Evolutionary conservation across 2,329 filamentous ascomycete genomes (phyloP).

Genomic region (Moelleriella libera): DNA sequence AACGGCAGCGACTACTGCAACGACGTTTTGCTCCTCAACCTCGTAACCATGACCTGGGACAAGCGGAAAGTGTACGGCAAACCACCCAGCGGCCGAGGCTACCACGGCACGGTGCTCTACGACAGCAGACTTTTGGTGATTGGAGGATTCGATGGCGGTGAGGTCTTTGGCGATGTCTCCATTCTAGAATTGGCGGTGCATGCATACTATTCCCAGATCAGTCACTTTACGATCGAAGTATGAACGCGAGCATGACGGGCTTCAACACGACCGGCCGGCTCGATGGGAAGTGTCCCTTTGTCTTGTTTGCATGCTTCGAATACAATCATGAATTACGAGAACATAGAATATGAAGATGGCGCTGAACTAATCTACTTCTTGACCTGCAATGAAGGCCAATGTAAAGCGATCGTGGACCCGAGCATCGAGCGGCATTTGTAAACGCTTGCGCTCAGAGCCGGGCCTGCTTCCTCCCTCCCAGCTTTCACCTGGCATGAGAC

Average conservation of each 20-base stretch:
- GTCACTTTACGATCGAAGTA: conserved; percentile 57
- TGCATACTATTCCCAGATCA: conserved; percentile 61
- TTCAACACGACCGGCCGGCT: no score
- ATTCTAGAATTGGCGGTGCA: conserved; percentile 55
- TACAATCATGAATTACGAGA: no score
- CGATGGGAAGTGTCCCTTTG: no score
- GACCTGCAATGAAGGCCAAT: no score
- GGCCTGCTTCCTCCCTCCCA: no score
- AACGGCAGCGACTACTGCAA: conserved; percentile 57
- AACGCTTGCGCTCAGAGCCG: no score
- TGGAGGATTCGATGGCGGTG: conserved; percentile 53
- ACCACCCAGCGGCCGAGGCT: conserved; percentile 48
- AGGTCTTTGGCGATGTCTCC: conserved; percentile 55
- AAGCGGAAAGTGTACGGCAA: conserved; percentile 49
- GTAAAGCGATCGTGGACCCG: no score
- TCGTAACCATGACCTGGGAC: conserved; percentile 65
- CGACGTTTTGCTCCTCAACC: conserved; percentile 53
- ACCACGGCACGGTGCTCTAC: conserved; percentile 52
- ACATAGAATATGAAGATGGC: no score
- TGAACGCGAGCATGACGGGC: conserved; percentile 12
- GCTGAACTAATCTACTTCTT: no score
- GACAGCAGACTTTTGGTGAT: conserved; percentile 51
- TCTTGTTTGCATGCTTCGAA: no score
- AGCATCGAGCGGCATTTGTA: no score
- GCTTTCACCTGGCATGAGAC: no score